These are phyloP conservation scores for Ascochyta fabae DNA, from an alignment of 2,329 filamentous ascomycete genomes.

Conservation along the genomic window DNA sequence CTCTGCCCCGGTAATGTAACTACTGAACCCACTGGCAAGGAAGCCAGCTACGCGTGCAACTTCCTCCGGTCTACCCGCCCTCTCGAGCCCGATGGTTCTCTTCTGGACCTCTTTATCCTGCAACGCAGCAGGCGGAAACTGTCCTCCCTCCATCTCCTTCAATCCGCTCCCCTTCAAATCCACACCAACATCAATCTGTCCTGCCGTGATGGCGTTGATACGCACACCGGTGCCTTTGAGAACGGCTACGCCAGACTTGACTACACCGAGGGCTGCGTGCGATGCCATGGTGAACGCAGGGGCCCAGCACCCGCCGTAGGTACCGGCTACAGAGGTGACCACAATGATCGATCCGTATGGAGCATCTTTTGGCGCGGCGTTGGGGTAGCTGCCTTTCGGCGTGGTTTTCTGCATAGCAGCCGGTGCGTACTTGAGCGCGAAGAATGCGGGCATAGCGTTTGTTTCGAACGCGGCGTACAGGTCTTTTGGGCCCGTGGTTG, in stretches of 20 bases:
- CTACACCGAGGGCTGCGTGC: slow-evolving; percentile 67
- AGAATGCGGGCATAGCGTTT: slow-evolving; percentile 68
- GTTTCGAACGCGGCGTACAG: slow-evolving; percentile 66
- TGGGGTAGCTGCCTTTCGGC: slow-evolving; percentile 62
- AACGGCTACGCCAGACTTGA: slow-evolving; percentile 63
- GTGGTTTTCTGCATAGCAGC: slow-evolving; percentile 68
- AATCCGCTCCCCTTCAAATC: slow-evolving; percentile 50
- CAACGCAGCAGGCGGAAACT: slow-evolving; percentile 62
- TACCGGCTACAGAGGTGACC: slow-evolving; percentile 64
- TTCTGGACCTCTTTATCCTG: slow-evolving; percentile 59
- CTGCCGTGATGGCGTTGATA: slow-evolving; percentile 62
- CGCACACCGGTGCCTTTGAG: slow-evolving; percentile 65
- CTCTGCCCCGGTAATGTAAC: slow-evolving; percentile 68
- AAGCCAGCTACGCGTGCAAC: slow-evolving; percentile 68
- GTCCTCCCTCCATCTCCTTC: slow-evolving; percentile 56
- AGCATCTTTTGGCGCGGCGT: slow-evolving; percentile 66
- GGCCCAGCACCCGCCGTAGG: slow-evolving; percentile 65
- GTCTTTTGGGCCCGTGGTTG: slow-evolving; percentile 62
- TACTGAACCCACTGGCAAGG: slow-evolving; percentile 67
- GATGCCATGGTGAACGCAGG: slow-evolving; percentile 66
- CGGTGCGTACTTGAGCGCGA: slow-evolving; percentile 68
- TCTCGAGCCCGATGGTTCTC: slow-evolving; percentile 63
- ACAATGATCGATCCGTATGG: slow-evolving; percentile 69
- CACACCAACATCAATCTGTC: slow-evolving; percentile 56
- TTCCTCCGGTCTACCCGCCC: slow-evolving; percentile 63